A percentile compares a stretch with the other conserved stretches of the same genome.
phyloP scores from a whole-genome alignment of 1,284 basidiomycete species.

The Malassezia nana region DNA sequence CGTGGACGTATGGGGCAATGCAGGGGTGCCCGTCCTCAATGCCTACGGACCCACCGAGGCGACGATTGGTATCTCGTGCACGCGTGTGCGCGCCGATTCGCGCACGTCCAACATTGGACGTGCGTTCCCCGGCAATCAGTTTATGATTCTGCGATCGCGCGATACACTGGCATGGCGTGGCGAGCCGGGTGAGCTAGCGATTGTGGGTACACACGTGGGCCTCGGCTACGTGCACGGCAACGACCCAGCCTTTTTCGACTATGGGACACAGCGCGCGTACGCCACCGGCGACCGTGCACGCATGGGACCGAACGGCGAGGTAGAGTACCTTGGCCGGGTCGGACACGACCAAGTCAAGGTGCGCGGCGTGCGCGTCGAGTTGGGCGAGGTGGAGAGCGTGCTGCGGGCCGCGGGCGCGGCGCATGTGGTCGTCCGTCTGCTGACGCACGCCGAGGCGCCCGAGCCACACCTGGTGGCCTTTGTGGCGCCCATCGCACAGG shows the following conservation, averaged over 20 bases:
- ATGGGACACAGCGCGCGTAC: slow-evolving; percentile 22
- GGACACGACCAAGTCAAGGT: slow-evolving; percentile 42
- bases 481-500: slow-evolving; percentile 9
- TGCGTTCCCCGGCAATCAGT: slow-evolving; percentile 36
- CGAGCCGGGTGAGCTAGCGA: slow-evolving; percentile 37
- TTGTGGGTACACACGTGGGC: slow-evolving; percentile 39
- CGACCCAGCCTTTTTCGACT: slow-evolving; percentile 25
- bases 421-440: slow-evolving; percentile 22
- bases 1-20: slow-evolving; percentile 28
- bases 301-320: slow-evolving; percentile 26
- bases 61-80: slow-evolving; percentile 41
- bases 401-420: slow-evolving; percentile 14
- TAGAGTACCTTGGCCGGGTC: slow-evolving; percentile 39
- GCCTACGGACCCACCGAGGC: slow-evolving; percentile 45
- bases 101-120: slow-evolving; percentile 30
- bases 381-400: slow-evolving; percentile 34
- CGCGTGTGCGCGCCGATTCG: slow-evolving; percentile 22
- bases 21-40: slow-evolving; percentile 30
- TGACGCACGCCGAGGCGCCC: slow-evolving; percentile 20
- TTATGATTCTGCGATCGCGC: slow-evolving; percentile 17
- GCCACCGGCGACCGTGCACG: slow-evolving; percentile 41
- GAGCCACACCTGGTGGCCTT: slow-evolving; percentile 29
- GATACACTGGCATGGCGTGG: slow-evolving; percentile 23
- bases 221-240: slow-evolving; percentile 26
- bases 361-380: slow-evolving; percentile 40